Evolutionary conservation across 1,284 basidiomycete genomes (phyloP).

Genomic region (Irpex sp.): DNA sequence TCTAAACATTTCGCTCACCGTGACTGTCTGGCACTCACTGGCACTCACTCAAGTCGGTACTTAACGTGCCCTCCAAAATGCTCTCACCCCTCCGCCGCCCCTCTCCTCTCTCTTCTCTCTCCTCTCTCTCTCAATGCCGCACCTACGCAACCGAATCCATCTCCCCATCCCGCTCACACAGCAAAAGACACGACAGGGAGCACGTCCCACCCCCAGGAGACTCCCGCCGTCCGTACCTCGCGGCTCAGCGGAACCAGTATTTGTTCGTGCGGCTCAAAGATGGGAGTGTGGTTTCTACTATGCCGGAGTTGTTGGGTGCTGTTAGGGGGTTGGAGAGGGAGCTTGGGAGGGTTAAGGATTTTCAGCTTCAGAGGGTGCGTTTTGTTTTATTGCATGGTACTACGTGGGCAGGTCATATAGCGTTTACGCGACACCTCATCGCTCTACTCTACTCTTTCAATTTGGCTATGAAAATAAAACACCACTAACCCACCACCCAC

Average conservation of each 20-base stretch:
- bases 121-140: not conserved
- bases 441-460: not conserved
- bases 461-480: too few species aligned
- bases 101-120: not conserved
- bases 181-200: not conserved
- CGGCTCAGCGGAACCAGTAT: not conserved
- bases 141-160: not conserved
- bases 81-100: not conserved
- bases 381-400: too few species aligned
- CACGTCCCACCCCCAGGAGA: not conserved
- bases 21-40: not conserved
- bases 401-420: too few species aligned
- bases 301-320: slow-evolving; percentile 5
- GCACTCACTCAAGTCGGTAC: not conserved
- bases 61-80: too few species aligned
- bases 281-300: not conserved
- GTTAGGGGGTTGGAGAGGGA: slow-evolving; percentile 5
- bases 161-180: too few species aligned
- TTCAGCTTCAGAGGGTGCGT: slow-evolving; percentile 4
- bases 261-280: not conserved
- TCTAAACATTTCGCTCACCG: too few species aligned
- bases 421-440: too few species aligned
- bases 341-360: slow-evolving; percentile 7
- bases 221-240: not conserved
- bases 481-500: too few species aligned